Base-by-base conservation (phyloP, 2,329 filamentous ascomycete species). In the Epichloe sibirici region DNA sequence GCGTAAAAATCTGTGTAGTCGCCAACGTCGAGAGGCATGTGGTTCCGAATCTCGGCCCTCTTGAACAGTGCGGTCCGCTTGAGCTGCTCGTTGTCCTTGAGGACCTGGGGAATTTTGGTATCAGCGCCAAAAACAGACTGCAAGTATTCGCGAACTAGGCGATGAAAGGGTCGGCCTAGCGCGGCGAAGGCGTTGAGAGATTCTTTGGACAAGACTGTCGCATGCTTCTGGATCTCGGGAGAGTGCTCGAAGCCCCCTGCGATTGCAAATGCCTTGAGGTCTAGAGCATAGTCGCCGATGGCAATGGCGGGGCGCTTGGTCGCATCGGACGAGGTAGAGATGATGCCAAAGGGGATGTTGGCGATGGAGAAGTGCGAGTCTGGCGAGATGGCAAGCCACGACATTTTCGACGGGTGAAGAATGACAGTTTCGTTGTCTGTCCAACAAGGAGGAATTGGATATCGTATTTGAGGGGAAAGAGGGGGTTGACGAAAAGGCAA, bases 1-100 rank as follows among this genome's bases (percentile, higher is more conserved):
- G 85, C 88, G 63, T 88, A 93, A 70, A 91, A 93, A 64, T 93
- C 88, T 2, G 87, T 88, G 65, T 91, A 91, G 63, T 91, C 88
- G 35, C 86, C 85, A 60, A 91, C 88, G 39, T 78, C 72, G 73
- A 93, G 79, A 1, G 88, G 88, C 1, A 91, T 61, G 57, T 90
- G 86, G 61, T 77, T 84, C 55, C 72, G 76, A n/a, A 83, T 77
- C 4, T 77, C 75, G 34, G 65, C 46, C 1, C 61, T 52, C 6
- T 60, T 59, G 4, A 71, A 6, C 13, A 69, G 52, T 6, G 63
- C 65, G 1, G 55, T 39, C 8, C 61, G 51, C 42, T 60, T 62
- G 0, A 72, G 63, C 2, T 55, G 53, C 12, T 63, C 57, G 42
- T 73, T 69, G 53, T 73, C 63, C 35, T 64, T 66, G 15, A 73